A percentile compares a stretch with the other conserved stretches of the same genome.
Evolutionary conservation across 2,329 filamentous ascomycete genomes (phyloP).

Genomic region (Cercospora brassicicola): DNA sequence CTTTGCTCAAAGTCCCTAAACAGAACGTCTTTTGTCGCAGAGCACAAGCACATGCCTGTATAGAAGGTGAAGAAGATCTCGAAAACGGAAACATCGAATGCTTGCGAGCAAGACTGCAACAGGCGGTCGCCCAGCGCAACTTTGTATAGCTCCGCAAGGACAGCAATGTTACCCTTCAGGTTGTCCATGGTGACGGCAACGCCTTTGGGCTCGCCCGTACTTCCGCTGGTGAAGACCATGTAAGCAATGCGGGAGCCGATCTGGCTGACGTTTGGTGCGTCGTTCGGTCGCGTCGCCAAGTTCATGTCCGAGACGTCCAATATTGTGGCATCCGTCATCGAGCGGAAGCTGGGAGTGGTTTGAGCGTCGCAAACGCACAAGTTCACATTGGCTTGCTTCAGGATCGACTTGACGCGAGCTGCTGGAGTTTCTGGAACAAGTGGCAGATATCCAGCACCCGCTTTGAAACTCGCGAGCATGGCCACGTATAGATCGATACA

Average conservation of each 20-base stretch:
- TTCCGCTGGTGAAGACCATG: conserved; percentile 80
- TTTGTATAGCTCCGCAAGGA: conserved; percentile 67
- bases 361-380: conserved; percentile 47
- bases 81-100: conserved; percentile 84
- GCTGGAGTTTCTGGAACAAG: conserved; percentile 69
- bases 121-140: conserved; percentile 57
- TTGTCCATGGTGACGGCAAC: conserved; percentile 76
- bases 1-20: conserved; percentile 70
- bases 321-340: conserved; percentile 10
- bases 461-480: conserved; percentile 72
- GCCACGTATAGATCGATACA: conserved; percentile 69
- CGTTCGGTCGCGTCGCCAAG: conserved; percentile 41
- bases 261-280: conserved; percentile 32
- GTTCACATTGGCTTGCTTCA: conserved; percentile 59
- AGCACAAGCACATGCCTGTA: conserved; percentile 74
- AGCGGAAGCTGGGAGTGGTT: conserved; percentile 21
- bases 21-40: conserved; percentile 70
- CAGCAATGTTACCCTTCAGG: conserved; percentile 71
- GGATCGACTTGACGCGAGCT: conserved; percentile 61
- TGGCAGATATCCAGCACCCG: conserved; percentile 77
- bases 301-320: conserved; percentile 39
- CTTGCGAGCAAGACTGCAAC: conserved; percentile 79
- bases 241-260: conserved; percentile 62
- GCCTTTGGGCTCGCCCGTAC: conserved; percentile 76
- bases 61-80: conserved; percentile 87